Evolutionary conservation across 1,139 yeast species (phyloP).

Genomic region (Pichia cactophila): DNA sequence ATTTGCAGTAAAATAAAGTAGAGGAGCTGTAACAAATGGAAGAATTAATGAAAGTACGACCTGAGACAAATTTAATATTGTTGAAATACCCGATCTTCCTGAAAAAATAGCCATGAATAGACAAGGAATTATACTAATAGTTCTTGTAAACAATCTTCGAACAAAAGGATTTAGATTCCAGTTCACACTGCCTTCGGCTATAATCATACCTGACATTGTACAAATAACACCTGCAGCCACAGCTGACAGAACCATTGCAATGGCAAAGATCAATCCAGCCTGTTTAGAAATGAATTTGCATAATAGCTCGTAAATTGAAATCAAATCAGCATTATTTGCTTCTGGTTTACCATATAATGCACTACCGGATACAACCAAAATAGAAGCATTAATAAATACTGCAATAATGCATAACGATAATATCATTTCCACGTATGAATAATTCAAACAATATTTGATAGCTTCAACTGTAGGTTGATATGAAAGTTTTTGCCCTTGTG

Average conservation of each 20-base stretch:
- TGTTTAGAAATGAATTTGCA: constrained; percentile 54
- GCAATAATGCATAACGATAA: constrained; percentile 64
- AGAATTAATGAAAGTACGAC: constrained; percentile 62
- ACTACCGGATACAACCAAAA: constrained; percentile 67
- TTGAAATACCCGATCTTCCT: constrained; percentile 64
- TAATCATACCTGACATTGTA: constrained; percentile 76
- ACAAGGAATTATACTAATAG: constrained; percentile 68
- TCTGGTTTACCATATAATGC: constrained; percentile 56
- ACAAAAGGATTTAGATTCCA: constrained; percentile 66
- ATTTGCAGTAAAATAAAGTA: constrained; percentile 74
- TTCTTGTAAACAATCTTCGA: constrained; percentile 64
- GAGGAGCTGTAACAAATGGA: constrained; percentile 82
- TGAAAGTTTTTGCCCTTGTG: constrained; percentile 7
- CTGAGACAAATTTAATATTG: constrained; percentile 66
- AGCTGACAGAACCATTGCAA: constrained; percentile 69
- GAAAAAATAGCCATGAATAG: constrained; percentile 52
- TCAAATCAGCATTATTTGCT: constrained; percentile 61
- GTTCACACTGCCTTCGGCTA: constrained; percentile 69
- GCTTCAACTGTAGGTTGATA: constrained; percentile 65
- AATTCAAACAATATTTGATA: constrained; percentile 55
- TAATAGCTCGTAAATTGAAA: constrained; percentile 63
- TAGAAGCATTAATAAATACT: constrained; percentile 66
- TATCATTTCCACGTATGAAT: constrained; percentile 58
- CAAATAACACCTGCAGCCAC: constrained; percentile 80
- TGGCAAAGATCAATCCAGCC: constrained; percentile 67